Evolutionary conservation across 2,329 filamentous ascomycete genomes (phyloP).

Genomic region (Pezicula radicicola): DNA sequence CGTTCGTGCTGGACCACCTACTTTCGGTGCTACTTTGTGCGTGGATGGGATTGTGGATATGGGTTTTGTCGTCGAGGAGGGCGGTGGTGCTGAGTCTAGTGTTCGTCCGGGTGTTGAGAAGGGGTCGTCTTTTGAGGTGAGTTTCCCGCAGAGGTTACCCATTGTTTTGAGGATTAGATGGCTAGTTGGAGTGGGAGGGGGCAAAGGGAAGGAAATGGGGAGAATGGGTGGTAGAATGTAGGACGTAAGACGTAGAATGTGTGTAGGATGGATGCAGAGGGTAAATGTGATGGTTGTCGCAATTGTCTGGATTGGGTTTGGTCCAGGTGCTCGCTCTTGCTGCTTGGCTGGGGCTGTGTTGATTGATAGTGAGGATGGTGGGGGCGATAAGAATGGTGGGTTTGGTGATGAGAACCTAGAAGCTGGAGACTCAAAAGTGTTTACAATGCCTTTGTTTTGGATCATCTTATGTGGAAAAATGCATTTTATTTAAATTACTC

Average conservation of each 20-base stretch:
- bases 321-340: background rate
- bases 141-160: slow-evolving; percentile 86
- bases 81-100: slow-evolving; percentile 53
- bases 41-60: slow-evolving; percentile 47
- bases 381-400: background rate
- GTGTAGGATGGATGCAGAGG: background rate
- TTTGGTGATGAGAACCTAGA: too few species aligned
- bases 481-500: too few species aligned
- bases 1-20: slow-evolving; percentile 58
- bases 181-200: background rate
- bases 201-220: background rate
- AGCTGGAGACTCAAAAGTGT: too few species aligned
- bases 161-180: slow-evolving; percentile 42
- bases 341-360: background rate
- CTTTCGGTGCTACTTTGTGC: slow-evolving; percentile 46
- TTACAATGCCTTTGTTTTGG: too few species aligned
- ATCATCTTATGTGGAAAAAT: too few species aligned
- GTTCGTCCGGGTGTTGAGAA: slow-evolving; percentile 73
- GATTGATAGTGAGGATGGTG: background rate
- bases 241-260: background rate
- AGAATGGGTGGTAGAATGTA: background rate
- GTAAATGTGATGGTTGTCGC: background rate
- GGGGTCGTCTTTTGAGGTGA: slow-evolving; percentile 56
- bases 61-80: slow-evolving; percentile 36
- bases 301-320: background rate